A percentile compares a stretch with the other conserved stretches of the same genome.
Conservation (phyloP, 148 eudicot species). For the Rhododendron molle region DNA sequence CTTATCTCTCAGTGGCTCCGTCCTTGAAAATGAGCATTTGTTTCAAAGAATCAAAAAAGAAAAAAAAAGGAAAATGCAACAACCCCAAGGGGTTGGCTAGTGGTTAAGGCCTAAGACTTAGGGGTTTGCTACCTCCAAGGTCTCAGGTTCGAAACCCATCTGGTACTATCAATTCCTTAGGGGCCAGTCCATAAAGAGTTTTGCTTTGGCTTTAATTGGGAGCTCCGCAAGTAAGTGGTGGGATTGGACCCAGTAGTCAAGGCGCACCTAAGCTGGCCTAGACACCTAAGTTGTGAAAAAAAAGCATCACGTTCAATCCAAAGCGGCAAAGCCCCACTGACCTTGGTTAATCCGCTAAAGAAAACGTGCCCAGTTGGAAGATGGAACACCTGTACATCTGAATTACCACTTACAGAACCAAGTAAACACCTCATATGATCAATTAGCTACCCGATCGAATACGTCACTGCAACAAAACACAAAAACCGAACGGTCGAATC, state of each 20-base stretch:
- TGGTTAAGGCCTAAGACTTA: not conserved
- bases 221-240: too few species aligned
- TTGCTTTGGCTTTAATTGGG: not conserved
- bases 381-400: constrained; percentile 21
- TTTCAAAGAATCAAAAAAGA: not conserved
- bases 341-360: constrained; percentile 9
- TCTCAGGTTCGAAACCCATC: not conserved
- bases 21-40: not conserved
- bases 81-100: not conserved
- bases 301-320: not conserved
- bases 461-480: not conserved
- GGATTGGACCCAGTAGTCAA: not conserved
- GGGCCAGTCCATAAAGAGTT: not conserved
- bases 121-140: not conserved
- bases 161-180: not conserved
- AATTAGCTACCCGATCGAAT: constrained; percentile 10
- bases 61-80: not conserved
- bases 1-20: not conserved
- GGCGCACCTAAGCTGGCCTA: not conserved
- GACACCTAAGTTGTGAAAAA: not conserved
- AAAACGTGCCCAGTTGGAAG: not conserved
- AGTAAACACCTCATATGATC: constrained; percentile 38
- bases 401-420: constrained; percentile 14
- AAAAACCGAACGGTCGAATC: not conserved
- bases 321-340: not conserved